Evolutionary conservation across 805 yeast species (phyloP).

Genomic region (Cyberlindnera samutprakarnensis): DNA sequence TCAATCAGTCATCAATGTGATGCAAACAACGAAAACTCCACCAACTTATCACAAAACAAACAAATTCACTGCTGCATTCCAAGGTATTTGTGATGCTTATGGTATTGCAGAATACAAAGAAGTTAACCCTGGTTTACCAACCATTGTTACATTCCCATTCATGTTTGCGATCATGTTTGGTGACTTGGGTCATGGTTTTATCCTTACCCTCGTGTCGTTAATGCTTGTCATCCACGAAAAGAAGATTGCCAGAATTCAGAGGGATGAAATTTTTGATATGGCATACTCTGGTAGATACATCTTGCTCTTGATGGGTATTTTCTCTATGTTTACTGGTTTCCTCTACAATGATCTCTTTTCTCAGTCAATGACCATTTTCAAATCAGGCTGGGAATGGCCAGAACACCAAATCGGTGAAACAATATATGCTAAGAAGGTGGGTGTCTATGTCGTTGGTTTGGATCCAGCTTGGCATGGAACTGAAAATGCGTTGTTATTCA

Average conservation of each 20-base stretch:
- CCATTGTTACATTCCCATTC: constrained; percentile 92
- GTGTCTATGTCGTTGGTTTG: constrained; percentile 76
- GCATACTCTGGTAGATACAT: constrained; percentile 91
- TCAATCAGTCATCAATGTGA: constrained; percentile 46
- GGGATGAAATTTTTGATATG: constrained; percentile 96
- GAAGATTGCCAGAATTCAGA: constrained; percentile 56
- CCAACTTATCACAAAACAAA: constrained; percentile 93
- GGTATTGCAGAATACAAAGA: constrained; percentile 91
- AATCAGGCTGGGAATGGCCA: constrained; percentile 94
- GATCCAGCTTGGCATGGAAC: constrained; percentile 99
- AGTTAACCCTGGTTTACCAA: constrained; percentile 93
- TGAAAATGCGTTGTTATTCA: constrained; percentile 81
- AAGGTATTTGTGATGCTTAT: constrained; percentile 88
- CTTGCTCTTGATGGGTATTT: constrained; percentile 83
- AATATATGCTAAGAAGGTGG: constrained; percentile 56
- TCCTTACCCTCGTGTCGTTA: constrained; percentile 68
- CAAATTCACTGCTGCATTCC: constrained; percentile 91
- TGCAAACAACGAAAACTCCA: constrained; percentile 68
- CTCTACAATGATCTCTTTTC: constrained; percentile 93
- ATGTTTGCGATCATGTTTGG: constrained; percentile 99
- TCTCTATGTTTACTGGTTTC: constrained; percentile 93
- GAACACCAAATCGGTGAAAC: constrained; percentile 57
- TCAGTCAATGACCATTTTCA: constrained; percentile 78
- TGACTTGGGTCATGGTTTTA: constrained; percentile 92
- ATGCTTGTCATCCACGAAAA: constrained; percentile 68